Evolutionary conservation across 2,329 filamentous ascomycete genomes (phyloP).

Genomic region (Colletotrichum navitas): DNA sequence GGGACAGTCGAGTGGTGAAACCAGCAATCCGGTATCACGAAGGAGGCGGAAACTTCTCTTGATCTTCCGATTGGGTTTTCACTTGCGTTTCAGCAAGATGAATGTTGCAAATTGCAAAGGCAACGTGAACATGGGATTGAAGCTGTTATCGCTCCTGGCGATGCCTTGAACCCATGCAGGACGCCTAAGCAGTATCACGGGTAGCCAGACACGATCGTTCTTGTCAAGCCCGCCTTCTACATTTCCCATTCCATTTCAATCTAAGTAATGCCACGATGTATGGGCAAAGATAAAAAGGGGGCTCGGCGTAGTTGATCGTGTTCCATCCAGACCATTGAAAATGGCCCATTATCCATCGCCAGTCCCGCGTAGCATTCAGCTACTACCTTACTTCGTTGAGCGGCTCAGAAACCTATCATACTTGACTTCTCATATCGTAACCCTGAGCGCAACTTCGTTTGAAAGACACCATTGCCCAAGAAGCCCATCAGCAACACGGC

Average conservation of each 20-base stretch:
- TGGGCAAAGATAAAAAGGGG: neutral
- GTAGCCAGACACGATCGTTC: neutral
- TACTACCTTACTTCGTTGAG: too few species aligned
- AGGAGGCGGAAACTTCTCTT: neutral
- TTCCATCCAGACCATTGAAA: rapidly evolving
- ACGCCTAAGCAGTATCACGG: neutral
- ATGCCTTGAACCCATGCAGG: neutral
- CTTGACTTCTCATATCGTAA: neutral
- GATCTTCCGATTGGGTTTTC: conserved; percentile 18
- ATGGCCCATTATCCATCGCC: neutral
- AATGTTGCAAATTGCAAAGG: neutral
- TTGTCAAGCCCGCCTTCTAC: too few species aligned
- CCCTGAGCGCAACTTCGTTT: neutral
- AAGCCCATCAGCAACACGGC: neutral
- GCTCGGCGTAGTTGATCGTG: neutral
- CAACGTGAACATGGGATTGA: neutral
- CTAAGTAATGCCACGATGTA: neutral
- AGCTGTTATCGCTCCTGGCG: neutral
- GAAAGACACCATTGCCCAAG: neutral
- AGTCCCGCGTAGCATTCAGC: too few species aligned
- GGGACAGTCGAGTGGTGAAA: neutral
- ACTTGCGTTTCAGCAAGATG: neutral
- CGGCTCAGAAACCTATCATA: too few species aligned
- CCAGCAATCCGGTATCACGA: neutral
- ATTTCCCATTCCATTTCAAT: neutral